phyloP scores from a whole-genome alignment of 2,329 filamentous ascomycete species.

The Penicillium nordicum region DNA sequence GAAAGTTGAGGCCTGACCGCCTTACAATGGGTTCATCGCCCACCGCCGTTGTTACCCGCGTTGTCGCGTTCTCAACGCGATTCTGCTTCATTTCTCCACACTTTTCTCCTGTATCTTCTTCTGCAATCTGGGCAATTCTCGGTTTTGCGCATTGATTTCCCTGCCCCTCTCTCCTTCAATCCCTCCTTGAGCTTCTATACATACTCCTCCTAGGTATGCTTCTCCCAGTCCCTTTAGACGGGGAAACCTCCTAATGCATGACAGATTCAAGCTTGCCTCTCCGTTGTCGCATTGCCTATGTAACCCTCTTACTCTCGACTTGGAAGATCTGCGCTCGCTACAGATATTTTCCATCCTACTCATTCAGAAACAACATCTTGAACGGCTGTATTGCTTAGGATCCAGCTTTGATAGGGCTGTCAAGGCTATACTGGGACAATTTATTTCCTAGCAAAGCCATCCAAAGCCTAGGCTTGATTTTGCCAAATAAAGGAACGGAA shows the following conservation, averaged over 20 bases:
- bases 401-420: not conserved
- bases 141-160: not conserved
- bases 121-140: not conserved
- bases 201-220: not conserved
- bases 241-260: not conserved
- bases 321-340: no score
- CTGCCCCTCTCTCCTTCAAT: not conserved
- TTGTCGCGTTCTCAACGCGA: constrained; percentile 9
- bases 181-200: not conserved
- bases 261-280: not conserved
- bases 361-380: not conserved
- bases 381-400: not conserved
- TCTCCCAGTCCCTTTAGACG: not conserved
- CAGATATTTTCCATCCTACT: not conserved
- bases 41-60: not conserved
- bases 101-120: not conserved
- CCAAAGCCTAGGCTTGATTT: not conserved
- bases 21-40: not conserved
- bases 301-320: not conserved
- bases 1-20: not conserved
- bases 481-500: not conserved
- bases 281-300: not conserved
- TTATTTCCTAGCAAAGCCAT: not conserved
- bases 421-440: not conserved
- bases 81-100: constrained; percentile 5